phyloP scores from a whole-genome alignment of 2,329 filamentous ascomycete genomes.

The Ascosphaera pollenicola region DNA sequence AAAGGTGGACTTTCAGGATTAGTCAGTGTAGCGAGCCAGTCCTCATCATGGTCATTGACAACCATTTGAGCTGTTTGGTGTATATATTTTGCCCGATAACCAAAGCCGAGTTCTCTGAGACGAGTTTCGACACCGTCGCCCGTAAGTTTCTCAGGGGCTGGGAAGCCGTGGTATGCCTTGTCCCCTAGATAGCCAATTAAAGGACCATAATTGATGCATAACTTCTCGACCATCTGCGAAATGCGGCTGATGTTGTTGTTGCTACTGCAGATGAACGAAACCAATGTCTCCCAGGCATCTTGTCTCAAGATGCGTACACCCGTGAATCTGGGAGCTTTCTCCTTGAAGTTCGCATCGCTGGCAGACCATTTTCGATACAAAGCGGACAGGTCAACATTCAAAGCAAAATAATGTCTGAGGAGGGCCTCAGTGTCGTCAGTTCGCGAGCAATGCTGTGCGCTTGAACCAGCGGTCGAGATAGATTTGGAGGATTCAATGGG shows the following conservation, averaged over 20 bases:
- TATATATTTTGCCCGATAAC: constrained; percentile 86
- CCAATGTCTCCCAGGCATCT: constrained; percentile 83
- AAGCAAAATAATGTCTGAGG: constrained; percentile 67
- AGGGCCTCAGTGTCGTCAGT: constrained; percentile 51
- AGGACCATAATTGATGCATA: constrained; percentile 69
- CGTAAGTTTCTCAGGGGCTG: constrained; percentile 49
- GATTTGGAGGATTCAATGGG: constrained; percentile 7
- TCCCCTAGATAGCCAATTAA: constrained; percentile 48
- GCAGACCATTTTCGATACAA: constrained; percentile 77
- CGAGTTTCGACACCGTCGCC: constrained; percentile 55
- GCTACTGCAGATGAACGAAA: constrained; percentile 94
- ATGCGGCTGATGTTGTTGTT: constrained; percentile 97
- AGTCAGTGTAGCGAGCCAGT: constrained; percentile 57
- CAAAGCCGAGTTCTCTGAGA: constrained; percentile 68
- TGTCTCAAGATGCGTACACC: constrained; percentile 85
- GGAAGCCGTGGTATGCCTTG: constrained; percentile 70
- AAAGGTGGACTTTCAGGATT: constrained; percentile 50
- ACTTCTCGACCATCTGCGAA: constrained; percentile 86
- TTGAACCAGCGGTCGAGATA: constrained; percentile 12
- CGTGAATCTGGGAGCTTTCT: constrained; percentile 65
- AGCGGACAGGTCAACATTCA: constrained; percentile 49
- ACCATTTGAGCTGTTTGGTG: constrained; percentile 64
- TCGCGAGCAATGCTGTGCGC: constrained; percentile 8
- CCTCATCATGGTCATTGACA: constrained; percentile 38
- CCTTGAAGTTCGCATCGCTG: constrained; percentile 70